These are phyloP conservation scores for Thermothelomyces thermophilus DNA, from an alignment of 2,329 filamentous ascomycete species.

Conservation along the genomic window DNA sequence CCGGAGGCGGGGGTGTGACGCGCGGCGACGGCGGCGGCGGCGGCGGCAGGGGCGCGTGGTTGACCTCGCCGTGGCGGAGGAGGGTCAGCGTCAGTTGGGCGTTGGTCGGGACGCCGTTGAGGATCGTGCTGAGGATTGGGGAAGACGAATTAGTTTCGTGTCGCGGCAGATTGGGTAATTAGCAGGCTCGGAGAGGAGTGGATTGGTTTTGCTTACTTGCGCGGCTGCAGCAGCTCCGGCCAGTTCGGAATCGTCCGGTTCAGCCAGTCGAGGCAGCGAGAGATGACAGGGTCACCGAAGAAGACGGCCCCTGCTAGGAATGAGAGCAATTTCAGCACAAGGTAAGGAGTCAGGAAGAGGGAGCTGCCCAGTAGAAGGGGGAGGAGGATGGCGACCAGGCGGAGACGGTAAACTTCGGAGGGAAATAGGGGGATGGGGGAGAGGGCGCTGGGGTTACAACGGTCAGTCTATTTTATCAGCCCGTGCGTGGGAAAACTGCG, in stretches of 20 bases:
- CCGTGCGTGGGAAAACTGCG: too few relatives aligned
- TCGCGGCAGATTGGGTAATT: constrained; percentile 12
- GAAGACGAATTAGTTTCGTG: neutral
- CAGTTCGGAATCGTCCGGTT: constrained; percentile 61
- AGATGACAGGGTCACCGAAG: constrained; percentile 72
- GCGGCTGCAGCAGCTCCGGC: constrained; percentile 66
- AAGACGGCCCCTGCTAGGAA: constrained; percentile 68
- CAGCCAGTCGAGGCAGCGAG: constrained; percentile 50
- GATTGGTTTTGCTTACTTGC: constrained; percentile 52
- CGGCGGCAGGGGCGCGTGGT: constrained; percentile 69
- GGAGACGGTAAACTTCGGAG: constrained; percentile 43
- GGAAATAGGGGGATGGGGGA: constrained; percentile 60
- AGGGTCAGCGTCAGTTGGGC: constrained; percentile 77
- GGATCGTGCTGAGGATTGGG: constrained; percentile 46
- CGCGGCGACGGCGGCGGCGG: constrained; percentile 54
- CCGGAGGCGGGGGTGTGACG: constrained; percentile 31
- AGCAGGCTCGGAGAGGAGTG: too few relatives aligned
- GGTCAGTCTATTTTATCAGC: neutral
- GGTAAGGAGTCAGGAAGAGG: constrained; percentile 49
- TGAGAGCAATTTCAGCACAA: constrained; percentile 57
- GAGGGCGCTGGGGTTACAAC: constrained; percentile 42
- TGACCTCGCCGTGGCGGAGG: constrained; percentile 72
- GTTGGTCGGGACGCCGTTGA: constrained; percentile 80
- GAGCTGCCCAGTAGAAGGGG: constrained; percentile 48
- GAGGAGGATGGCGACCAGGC: constrained; percentile 46